Conservation (phyloP, 306 rosid species). For the Castanopsis chinensis region DNA sequence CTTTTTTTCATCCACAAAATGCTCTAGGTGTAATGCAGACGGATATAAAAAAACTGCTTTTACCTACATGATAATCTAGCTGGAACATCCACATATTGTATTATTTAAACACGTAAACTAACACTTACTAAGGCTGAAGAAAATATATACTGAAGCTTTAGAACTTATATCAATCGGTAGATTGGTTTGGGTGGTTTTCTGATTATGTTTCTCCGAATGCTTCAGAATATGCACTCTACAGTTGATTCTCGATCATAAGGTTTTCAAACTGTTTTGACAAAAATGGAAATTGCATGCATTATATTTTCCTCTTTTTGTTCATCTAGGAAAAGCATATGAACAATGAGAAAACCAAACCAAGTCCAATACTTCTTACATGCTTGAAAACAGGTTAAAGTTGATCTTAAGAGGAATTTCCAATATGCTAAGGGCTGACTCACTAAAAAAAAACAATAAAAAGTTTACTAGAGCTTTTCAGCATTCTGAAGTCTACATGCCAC, state of each 20-base stretch:
- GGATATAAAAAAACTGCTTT: background rate
- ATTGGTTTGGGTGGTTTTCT: background rate
- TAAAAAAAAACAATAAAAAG: background rate
- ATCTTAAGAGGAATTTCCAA: background rate
- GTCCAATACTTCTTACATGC: background rate
- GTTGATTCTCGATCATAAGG: background rate
- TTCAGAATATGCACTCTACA: background rate
- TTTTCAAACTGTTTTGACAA: no score
- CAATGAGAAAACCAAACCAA: background rate
- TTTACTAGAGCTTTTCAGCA: background rate
- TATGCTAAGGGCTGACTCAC: background rate
- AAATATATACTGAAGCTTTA: no score
- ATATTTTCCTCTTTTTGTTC: background rate
- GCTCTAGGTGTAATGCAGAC: background rate
- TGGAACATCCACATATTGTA: no score
- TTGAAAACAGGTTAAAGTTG: background rate
- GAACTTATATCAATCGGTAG: background rate
- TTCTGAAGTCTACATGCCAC: background rate
- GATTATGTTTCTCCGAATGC: background rate
- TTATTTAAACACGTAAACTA: no score
- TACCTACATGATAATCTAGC: no score
- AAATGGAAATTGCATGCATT: background rate
- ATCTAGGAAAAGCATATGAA: background rate
- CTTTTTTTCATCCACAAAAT: background rate
- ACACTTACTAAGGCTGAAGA: no score